Percentiles rank a stretch among this genome's conserved stretches.
These are phyloP conservation scores for Leccinum broughii DNA, from an alignment of 768 basidiomycete species.

Conservation along the genomic window DNA sequence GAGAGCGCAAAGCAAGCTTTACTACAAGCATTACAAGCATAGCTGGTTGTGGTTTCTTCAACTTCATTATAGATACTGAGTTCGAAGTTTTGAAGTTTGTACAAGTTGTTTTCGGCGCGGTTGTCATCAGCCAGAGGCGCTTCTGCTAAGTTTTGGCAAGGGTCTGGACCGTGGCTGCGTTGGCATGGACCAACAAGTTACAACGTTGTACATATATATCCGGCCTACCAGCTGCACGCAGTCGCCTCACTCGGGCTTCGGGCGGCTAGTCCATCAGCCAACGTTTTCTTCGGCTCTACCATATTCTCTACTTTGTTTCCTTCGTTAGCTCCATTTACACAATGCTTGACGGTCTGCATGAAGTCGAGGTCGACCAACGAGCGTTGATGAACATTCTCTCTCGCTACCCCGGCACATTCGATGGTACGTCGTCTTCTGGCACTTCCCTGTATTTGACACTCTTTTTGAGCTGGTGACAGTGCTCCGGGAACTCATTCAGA, in stretches of 20 bases:
- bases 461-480: constrained; percentile 27
- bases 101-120: neutral
- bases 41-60: too few relatives aligned
- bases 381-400: constrained; percentile 19
- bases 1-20: too few relatives aligned
- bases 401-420: constrained; percentile 19
- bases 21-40: too few relatives aligned
- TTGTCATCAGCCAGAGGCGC: neutral
- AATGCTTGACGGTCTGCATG: constrained; percentile 6
- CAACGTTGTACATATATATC: neutral
- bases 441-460: neutral
- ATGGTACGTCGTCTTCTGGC: neutral
- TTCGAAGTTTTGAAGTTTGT: too few relatives aligned
- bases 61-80: too few relatives aligned
- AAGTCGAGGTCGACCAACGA: constrained; percentile 19
- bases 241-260: neutral
- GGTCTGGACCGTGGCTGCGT: neutral
- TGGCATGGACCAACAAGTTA: constrained; percentile 5
- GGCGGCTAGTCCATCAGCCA: neutral
- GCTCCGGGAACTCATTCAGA: constrained; percentile 56
- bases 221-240: neutral
- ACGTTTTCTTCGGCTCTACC: neutral
- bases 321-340: neutral
- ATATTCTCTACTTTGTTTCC: neutral
- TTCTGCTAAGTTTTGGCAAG: neutral